Conservation (phyloP, 2,329 filamentous ascomycete genomes). For the Calonectria crousiana region DNA sequence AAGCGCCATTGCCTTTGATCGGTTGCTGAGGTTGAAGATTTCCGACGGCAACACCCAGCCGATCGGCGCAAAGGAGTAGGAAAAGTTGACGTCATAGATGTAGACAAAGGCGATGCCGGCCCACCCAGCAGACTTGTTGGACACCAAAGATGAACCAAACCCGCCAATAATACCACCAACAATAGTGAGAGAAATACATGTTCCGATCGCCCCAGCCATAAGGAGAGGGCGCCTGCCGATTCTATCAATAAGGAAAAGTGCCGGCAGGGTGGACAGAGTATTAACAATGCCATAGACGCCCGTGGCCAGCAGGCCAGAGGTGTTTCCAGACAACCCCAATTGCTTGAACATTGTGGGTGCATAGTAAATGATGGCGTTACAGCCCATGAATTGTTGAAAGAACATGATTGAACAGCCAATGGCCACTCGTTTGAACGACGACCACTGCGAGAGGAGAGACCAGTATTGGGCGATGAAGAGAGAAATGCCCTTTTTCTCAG, state of each 20-base stretch:
- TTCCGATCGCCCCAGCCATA: conserved; percentile 72
- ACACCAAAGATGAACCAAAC: conserved; percentile 53
- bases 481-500: conserved; percentile 45
- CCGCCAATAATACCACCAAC: conserved; percentile 64
- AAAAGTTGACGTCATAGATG: conserved; percentile 73
- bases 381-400: conserved; percentile 65
- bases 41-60: conserved; percentile 76
- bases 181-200: conserved; percentile 69
- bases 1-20: conserved; percentile 71
- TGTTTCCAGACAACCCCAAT: conserved; percentile 56
- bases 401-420: conserved; percentile 69
- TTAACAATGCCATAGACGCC: conserved; percentile 70
- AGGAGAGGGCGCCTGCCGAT: conserved; percentile 73
- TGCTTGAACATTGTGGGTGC: conserved; percentile 59
- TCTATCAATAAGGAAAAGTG: conserved; percentile 64
- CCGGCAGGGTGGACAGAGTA: conserved; percentile 57
- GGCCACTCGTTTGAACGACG: conserved; percentile 56
- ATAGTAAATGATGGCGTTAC: conserved; percentile 63
- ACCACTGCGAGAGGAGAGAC: conserved; percentile 46
- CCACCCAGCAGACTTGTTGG: conserved; percentile 56
- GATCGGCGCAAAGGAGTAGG: conserved; percentile 72
- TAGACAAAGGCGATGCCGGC: conserved; percentile 75
- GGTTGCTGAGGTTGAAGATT: conserved; percentile 68
- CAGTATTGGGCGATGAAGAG: conserved; percentile 49
- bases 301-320: conserved; percentile 64